phyloP scores from a whole-genome alignment of 2,329 filamentous ascomycete species.

The Ascochyta fabae region DNA sequence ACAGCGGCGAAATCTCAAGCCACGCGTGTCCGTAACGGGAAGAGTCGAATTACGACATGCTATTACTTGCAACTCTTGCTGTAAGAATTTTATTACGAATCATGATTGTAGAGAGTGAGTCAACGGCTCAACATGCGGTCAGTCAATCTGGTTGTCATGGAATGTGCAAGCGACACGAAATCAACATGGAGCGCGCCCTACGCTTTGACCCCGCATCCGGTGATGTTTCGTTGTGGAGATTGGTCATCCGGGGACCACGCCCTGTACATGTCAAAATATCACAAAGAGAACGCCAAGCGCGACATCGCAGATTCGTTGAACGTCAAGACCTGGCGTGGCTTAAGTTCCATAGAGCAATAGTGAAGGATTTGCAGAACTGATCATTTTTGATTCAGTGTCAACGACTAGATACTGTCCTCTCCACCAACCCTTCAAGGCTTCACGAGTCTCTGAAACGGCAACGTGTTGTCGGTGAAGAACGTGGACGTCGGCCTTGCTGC shows the following conservation, averaged over 20 bases:
- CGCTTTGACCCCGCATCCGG: background rate
- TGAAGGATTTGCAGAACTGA: too few species aligned
- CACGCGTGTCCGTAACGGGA: background rate
- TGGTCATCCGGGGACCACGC: too few species aligned
- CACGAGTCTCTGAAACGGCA: slow-evolving; percentile 31
- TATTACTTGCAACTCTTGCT: background rate
- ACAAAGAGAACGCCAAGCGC: too few species aligned
- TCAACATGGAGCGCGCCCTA: slow-evolving; percentile 4
- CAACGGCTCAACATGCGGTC: background rate
- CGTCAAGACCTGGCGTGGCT: too few species aligned
- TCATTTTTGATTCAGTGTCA: background rate
- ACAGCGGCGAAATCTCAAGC: background rate
- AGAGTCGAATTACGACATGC: background rate
- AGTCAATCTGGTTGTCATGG: background rate
- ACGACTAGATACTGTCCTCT: background rate
- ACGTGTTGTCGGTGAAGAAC: slow-evolving; percentile 36
- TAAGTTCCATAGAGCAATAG: too few species aligned
- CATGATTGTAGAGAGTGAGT: background rate
- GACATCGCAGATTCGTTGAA: too few species aligned
- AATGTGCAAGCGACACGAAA: background rate
- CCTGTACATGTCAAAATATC: too few species aligned
- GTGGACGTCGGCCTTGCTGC: slow-evolving; percentile 26
- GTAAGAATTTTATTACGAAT: background rate
- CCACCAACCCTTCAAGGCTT: slow-evolving; percentile 26
- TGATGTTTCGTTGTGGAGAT: background rate